Evolutionary conservation across 208 protist species (phyloP).

Genomic region (Wallacemonas sp.): DNA sequence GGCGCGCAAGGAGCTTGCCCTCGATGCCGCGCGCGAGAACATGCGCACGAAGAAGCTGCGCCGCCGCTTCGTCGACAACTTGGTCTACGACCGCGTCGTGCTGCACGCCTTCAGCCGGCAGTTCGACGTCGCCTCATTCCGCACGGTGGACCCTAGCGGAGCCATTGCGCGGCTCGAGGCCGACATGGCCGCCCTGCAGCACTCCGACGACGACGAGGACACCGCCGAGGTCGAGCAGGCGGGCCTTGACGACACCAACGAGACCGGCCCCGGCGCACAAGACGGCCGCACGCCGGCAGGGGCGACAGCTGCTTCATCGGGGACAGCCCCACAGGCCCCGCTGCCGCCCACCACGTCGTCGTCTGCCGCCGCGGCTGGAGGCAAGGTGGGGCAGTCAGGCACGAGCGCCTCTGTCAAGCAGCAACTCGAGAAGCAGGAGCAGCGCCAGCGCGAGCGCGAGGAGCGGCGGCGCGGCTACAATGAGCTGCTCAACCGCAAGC

Average conservation of each 20-base stretch:
- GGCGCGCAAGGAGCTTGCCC: slow-evolving; percentile 70
- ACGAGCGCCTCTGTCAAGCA: slow-evolving; percentile 76
- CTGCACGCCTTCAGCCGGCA: slow-evolving; percentile 75
- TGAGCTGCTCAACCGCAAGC: slow-evolving; percentile 63
- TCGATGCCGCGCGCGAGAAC: slow-evolving; percentile 80
- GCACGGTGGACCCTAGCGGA: slow-evolving; percentile 67
- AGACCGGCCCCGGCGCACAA: too few species aligned
- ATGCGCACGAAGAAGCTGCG: slow-evolving; percentile 91
- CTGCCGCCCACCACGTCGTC: too few species aligned
- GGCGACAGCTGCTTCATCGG: too few species aligned
- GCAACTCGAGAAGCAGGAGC: slow-evolving; percentile 89
- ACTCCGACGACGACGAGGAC: slow-evolving; percentile 31
- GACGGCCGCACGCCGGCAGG: too few species aligned
- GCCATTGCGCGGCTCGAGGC: slow-evolving; percentile 45
- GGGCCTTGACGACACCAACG: slow-evolving; percentile 15
- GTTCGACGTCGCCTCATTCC: slow-evolving; percentile 89
- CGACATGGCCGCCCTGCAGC: slow-evolving; percentile 71
- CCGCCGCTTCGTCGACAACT: slow-evolving; percentile 82
- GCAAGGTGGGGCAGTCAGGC: slow-evolving; percentile 15
- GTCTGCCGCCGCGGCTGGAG: too few species aligned
- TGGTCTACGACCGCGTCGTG: slow-evolving; percentile 92
- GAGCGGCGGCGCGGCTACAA: slow-evolving; percentile 71
- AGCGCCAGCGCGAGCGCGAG: slow-evolving; percentile 76
- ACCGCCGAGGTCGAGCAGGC: slow-evolving; percentile 26
- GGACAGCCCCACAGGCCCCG: too few species aligned